A percentile compares a stretch with the other conserved stretches of the same genome.
Evolutionary conservation across 2,329 filamentous ascomycete genomes (phyloP).

Genomic region (Xylaria sp.): DNA sequence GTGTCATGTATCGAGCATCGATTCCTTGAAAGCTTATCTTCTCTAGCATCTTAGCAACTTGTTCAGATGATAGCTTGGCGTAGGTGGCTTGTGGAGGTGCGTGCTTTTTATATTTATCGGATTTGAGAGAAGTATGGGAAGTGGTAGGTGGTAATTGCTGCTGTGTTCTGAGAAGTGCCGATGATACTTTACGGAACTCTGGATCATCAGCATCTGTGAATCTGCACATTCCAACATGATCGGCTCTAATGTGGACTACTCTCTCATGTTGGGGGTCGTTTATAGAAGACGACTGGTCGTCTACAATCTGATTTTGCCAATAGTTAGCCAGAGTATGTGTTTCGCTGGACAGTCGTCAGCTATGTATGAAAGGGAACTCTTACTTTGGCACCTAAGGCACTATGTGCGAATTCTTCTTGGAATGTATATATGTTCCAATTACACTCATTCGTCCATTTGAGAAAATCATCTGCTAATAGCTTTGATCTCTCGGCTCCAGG

Average conservation of each 20-base stretch:
- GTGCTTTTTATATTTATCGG: neutral
- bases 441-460: conserved; percentile 13
- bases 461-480: conserved; percentile 24
- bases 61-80: conserved; percentile 2
- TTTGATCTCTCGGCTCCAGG: conserved; percentile 20
- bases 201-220: conserved; percentile 24
- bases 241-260: conserved; percentile 22
- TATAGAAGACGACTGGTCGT: conserved; percentile 28
- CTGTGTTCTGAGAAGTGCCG: conserved; percentile 15
- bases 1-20: conserved; percentile 50
- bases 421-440: conserved; percentile 31
- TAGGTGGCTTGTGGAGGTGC: neutral
- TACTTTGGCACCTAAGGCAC: conserved; percentile 21
- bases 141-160: neutral
- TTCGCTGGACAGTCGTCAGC: no score
- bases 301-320: conserved; percentile 20
- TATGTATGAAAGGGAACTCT: neutral
- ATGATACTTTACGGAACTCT: conserved; percentile 24
- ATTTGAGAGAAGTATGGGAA: neutral
- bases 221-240: conserved; percentile 34
- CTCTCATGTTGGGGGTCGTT: conserved; percentile 23
- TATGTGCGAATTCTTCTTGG: conserved; percentile 24
- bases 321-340: neutral
- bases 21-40: conserved; percentile 41
- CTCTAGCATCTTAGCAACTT: conserved; percentile 4